These are phyloP conservation scores for Phytophthora litchii DNA, from an alignment of 352 stramenopile genomes.

Conservation along the genomic window DNA sequence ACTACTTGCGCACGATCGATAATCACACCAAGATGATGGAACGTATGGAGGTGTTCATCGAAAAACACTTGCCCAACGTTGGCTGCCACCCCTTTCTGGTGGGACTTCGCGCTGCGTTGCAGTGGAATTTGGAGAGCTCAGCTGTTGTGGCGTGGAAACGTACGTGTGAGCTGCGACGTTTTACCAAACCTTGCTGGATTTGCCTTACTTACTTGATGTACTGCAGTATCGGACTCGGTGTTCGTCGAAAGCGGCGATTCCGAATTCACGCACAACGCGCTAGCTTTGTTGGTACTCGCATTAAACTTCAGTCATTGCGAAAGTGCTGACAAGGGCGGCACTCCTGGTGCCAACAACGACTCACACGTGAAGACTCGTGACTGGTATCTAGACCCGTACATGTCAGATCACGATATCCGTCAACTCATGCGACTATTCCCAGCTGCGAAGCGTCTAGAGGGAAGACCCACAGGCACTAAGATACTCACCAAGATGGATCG, in stretches of 20 bases:
- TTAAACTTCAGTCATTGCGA: constrained; percentile 69
- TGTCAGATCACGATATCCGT: constrained; percentile 71
- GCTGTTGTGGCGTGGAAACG: constrained; percentile 73
- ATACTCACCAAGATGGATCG: constrained; percentile 50
- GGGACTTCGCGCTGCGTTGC: constrained; percentile 55
- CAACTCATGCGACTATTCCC: constrained; percentile 59
- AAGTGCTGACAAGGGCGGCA: constrained; percentile 8
- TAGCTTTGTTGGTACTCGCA: constrained; percentile 55
- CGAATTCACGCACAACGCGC: constrained; percentile 53
- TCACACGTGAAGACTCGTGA: constrained; percentile 42
- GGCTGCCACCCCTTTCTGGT: constrained; percentile 75
- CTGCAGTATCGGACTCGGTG: constrained; percentile 70
- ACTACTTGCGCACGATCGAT: constrained; percentile 46
- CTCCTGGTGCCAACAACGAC: not conserved
- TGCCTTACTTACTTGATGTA: not conserved
- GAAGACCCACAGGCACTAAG: constrained; percentile 52
- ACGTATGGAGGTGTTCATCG: constrained; percentile 52
- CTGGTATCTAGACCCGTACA: constrained; percentile 76
- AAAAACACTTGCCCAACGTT: constrained; percentile 50
- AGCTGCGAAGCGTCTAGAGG: constrained; percentile 44
- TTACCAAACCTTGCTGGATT: not conserved
- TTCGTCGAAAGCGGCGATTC: constrained; percentile 73
- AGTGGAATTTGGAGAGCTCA: constrained; percentile 67
- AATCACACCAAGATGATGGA: constrained; percentile 46
- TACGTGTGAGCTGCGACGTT: constrained; percentile 27